Evolutionary conservation across 2,329 filamentous ascomycete species (phyloP), one percentile per base, ranked within the genome.

Genomic region (Microcyclosporella mali): DNA sequence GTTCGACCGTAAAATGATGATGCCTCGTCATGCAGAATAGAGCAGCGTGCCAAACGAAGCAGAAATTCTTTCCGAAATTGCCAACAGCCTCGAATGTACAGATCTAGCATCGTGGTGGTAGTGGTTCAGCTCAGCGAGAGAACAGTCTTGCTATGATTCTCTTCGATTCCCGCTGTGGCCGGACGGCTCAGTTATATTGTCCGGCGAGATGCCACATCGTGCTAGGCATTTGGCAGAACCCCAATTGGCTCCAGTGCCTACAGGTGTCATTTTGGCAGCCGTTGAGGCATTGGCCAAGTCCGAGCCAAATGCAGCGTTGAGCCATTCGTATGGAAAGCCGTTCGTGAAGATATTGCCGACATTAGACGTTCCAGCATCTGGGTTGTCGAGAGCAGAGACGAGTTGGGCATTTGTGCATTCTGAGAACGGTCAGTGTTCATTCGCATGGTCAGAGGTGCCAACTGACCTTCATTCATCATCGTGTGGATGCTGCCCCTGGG

Each of bases 311-410:
- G 67, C 67, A 15, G 70, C 70, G 10, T 61, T 61, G 6, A 72
- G 60, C 32, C 73, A 63, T 11, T 69, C 66, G 3, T 50, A 45
- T 0, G 68, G 69, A 32, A 70, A 56, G 9, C 57, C 59, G 21
- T 67, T 50, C 7, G 47, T 52, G 56, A 68, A 70, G 18, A 75
- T 56, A 37, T 73, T 70, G 7, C 68, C 61, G 33, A 72, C 57
- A 45, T 75, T 75, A 11, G 65, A 53, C 1, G 72, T 76, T n/a
- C 72, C 73, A 1, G 68, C 60, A 43, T 77, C 73, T 28, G 73
- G 69, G 19, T 61, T 66, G 51, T 68, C 70, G 33, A 76, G 66
- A 1, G 72, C 70, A 11, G 70, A 72, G 43, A 75, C 58, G 32
- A 77, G 65, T 29, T 70, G 70, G 1, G 71, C 67, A 30, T 73